Evolutionary conservation across 2,329 filamentous ascomycete genomes (phyloP), one percentile per base, ranked within the genome.

Genomic region (Aspergillus intermedius): DNA sequence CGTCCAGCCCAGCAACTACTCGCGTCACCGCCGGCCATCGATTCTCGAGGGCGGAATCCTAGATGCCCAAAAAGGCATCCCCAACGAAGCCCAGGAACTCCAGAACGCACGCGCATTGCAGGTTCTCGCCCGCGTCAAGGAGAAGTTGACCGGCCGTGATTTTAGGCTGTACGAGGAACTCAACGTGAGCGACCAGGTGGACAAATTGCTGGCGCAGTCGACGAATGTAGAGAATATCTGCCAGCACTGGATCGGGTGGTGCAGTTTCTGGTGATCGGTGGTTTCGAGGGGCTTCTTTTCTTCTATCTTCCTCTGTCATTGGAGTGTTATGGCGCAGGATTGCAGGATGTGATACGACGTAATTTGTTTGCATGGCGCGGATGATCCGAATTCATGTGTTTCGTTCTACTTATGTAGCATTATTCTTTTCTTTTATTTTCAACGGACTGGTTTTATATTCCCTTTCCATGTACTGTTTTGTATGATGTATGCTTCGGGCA

Each of bases 171-270:
- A 80, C 42, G 87, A 94, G 61, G 91, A 97, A 71, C 77, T 98
- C 54, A 85, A 84, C 49, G 84, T 95, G 19, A 83, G 88, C 48
- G 82, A 83, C 53, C 93, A 99, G 72, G 94, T 98, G 4, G 91
- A 95, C 70, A 91, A 93, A 69, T 75, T 99, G 61, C 87, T 99
- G 60, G 85, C 87, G 53, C 91, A 98, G 74, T 94, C 93, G 19
- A 98, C 93, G 6, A 96, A 93, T 64, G 77, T 97, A 60, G 93
- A 97, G 78, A 97, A 97, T 68, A 75, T 98, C 53, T 98, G 93
- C 67, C 93, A 97, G 76, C 93, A 97, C 74, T 98, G 96, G 68
- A 95, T 97, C 60, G 93, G 93, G 55, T 97, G 91, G 91, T 97
- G 91, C 73, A 94, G 88, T 71, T 97, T 96, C 78, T 97, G 91